A percentile compares a stretch with the other conserved stretches of the same genome.
phyloP scores from a whole-genome alignment of 345 rosid species.

The Euphorbia lathyris region DNA sequence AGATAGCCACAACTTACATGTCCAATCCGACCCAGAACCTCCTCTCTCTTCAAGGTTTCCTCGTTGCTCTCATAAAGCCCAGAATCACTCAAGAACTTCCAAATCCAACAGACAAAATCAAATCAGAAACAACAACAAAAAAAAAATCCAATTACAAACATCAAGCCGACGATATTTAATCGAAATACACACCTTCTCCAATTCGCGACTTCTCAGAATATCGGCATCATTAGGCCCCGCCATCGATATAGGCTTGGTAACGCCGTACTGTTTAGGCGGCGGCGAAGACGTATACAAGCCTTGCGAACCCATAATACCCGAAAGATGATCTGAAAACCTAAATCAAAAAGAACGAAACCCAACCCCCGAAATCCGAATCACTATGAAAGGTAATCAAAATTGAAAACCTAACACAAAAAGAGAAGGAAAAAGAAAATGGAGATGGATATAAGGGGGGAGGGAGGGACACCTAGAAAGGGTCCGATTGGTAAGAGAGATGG shows the following conservation, averaged over 20 bases:
- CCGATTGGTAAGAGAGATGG: constrained; percentile 9
- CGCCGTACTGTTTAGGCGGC: constrained; percentile 50
- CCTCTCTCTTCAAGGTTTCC: constrained; percentile 65
- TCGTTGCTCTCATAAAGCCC: constrained; percentile 80
- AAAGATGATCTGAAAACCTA: background rate
- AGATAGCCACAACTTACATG: constrained; percentile 33
- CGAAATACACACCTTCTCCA: constrained; percentile 50
- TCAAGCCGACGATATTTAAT: background rate
- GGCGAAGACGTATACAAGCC: constrained; percentile 33
- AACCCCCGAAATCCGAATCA: background rate
- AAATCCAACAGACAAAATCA: background rate
- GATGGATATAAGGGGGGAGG: too few species aligned
- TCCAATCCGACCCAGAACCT: constrained; percentile 59
- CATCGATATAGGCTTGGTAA: constrained; percentile 75
- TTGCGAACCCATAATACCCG: constrained; percentile 51
- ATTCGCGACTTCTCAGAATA: constrained; percentile 54
- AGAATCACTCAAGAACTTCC: constrained; percentile 57
- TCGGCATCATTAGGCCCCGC: constrained; percentile 75
- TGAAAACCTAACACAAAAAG: too few species aligned
- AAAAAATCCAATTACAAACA: constrained; percentile 5
- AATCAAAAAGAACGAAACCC: background rate
- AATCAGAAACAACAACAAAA: constrained; percentile 2
- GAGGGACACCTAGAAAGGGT: background rate
- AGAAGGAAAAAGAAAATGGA: too few species aligned
- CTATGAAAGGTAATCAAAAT: background rate